phyloP scores from a whole-genome alignment of 257 asterid species.

The Forsythia suspensa region DNA sequence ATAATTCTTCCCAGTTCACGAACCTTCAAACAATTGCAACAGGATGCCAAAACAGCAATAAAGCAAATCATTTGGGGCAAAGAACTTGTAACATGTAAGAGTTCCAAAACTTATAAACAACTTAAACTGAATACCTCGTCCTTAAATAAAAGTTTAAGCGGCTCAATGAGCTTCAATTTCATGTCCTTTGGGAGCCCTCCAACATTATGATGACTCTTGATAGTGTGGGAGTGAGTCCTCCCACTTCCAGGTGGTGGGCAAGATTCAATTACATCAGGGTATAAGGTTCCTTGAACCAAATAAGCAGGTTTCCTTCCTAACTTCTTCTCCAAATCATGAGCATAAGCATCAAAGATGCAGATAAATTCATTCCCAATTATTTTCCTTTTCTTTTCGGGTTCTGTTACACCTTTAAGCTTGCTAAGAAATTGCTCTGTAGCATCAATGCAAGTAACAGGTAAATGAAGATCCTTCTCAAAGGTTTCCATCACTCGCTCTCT shows the following conservation, averaged over 20 bases:
- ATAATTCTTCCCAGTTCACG: slow-evolving; percentile 82
- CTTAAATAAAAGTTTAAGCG: slow-evolving; percentile 92
- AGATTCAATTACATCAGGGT: slow-evolving; percentile 96
- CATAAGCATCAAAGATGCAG: slow-evolving; percentile 74
- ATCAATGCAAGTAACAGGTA: slow-evolving; percentile 88
- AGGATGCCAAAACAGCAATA: slow-evolving; percentile 3
- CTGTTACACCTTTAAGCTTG: slow-evolving; percentile 89
- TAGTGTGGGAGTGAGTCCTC: slow-evolving; percentile 94
- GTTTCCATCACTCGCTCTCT: slow-evolving; percentile 90
- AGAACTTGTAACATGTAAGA: not conserved
- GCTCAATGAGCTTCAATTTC: slow-evolving; percentile 95
- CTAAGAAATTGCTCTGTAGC: slow-evolving; percentile 85
- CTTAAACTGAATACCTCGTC: slow-evolving; percentile 66
- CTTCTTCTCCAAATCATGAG: slow-evolving; percentile 66
- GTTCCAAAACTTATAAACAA: not conserved
- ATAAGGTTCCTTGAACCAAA: slow-evolving; percentile 95
- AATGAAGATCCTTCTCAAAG: slow-evolving; percentile 82
- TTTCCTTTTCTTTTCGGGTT: slow-evolving; percentile 92
- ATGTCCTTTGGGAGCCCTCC: slow-evolving; percentile 99
- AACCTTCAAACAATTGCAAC: slow-evolving; percentile 50
- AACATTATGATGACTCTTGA: slow-evolving; percentile 95
- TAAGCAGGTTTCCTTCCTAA: slow-evolving; percentile 70
- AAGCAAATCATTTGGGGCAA: not conserved
- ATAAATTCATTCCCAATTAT: slow-evolving; percentile 92
- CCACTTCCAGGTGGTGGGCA: slow-evolving; percentile 99